Percentiles rank a stretch among this genome's conserved stretches.
Evolutionary conservation across 805 yeast species (phyloP).

Genomic region (Nakazawaea sp.): DNA sequence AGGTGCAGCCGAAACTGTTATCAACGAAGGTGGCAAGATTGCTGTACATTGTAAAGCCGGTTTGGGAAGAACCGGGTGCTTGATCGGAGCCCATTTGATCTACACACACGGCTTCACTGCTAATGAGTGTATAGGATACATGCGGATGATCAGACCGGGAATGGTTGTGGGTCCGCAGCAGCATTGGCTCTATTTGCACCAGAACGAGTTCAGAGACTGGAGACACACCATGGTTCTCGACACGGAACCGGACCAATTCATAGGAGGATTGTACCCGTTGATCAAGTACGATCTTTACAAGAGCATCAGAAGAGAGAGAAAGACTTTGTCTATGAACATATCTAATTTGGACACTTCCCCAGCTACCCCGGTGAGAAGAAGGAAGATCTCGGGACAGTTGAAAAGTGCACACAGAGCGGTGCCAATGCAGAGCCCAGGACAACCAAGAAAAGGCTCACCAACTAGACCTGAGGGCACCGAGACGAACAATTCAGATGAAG

Average conservation of each 20-base stretch:
- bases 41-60: slow-evolving; percentile 99
- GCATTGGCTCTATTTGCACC: slow-evolving; percentile 96
- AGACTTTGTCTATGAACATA: slow-evolving; percentile 3
- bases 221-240: slow-evolving; percentile 83
- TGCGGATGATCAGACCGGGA: slow-evolving; percentile 96
- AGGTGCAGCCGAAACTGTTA: slow-evolving; percentile 91
- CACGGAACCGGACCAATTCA: slow-evolving; percentile 52
- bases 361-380: slow-evolving; percentile 69
- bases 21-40: slow-evolving; percentile 80
- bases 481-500: slow-evolving; percentile 30
- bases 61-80: slow-evolving; percentile 94
- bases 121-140: slow-evolving; percentile 90
- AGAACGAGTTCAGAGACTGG: slow-evolving; percentile 95
- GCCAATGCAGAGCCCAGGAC: slow-evolving; percentile 93
- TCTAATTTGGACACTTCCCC: slow-evolving; percentile 36
- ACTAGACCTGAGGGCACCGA: slow-evolving; percentile 20
- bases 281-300: slow-evolving; percentile 57
- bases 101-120: slow-evolving; percentile 98
- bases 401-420: slow-evolving; percentile 70
- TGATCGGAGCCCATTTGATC: slow-evolving; percentile 94
- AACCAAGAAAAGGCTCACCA: slow-evolving; percentile 70
- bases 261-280: slow-evolving; percentile 63
- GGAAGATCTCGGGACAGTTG: slow-evolving; percentile 61
- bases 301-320: slow-evolving; percentile 29
- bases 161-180: slow-evolving; percentile 99